Evolutionary conservation across 1,139 yeast genomes (phyloP).

Genomic region (Candida sanyaensis): DNA sequence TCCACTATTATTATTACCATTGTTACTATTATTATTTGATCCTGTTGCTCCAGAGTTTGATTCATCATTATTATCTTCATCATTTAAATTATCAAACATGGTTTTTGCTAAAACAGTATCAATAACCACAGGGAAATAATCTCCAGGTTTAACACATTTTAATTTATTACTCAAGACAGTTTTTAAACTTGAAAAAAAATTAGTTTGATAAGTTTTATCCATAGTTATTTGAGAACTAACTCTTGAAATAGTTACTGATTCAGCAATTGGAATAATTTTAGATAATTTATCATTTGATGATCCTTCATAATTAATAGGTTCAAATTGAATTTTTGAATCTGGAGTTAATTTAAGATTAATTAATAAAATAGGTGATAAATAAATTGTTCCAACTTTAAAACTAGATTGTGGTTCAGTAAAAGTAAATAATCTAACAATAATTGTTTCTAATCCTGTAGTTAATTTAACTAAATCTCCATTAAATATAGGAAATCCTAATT

Average conservation of each 20-base stretch:
- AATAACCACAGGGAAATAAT: constrained; percentile 73
- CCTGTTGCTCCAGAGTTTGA: constrained; percentile 15
- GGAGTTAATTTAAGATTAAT: constrained; percentile 47
- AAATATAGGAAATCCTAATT: constrained; percentile 56
- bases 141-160: constrained; percentile 63
- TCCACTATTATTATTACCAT: constrained; percentile 14
- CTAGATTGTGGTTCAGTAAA: constrained; percentile 62
- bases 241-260: constrained; percentile 60
- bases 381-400: constrained; percentile 40
- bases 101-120: constrained; percentile 71
- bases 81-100: constrained; percentile 40
- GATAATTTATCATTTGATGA: constrained; percentile 18
- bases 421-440: constrained; percentile 55
- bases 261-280: constrained; percentile 36
- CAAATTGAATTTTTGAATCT: constrained; percentile 30
- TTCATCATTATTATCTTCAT: constrained; percentile 22
- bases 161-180: constrained; percentile 57
- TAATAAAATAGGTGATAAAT: constrained; percentile 67
- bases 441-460: constrained; percentile 19
- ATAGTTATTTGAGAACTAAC: constrained; percentile 72
- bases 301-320: constrained; percentile 16
- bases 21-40: constrained; percentile 15
- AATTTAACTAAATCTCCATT: constrained; percentile 67
- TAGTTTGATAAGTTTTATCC: constrained; percentile 64
- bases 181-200: constrained; percentile 65